These are phyloP conservation scores for Paxillus involutus DNA, from an alignment of 768 basidiomycete genomes.

Conservation along the genomic window DNA sequence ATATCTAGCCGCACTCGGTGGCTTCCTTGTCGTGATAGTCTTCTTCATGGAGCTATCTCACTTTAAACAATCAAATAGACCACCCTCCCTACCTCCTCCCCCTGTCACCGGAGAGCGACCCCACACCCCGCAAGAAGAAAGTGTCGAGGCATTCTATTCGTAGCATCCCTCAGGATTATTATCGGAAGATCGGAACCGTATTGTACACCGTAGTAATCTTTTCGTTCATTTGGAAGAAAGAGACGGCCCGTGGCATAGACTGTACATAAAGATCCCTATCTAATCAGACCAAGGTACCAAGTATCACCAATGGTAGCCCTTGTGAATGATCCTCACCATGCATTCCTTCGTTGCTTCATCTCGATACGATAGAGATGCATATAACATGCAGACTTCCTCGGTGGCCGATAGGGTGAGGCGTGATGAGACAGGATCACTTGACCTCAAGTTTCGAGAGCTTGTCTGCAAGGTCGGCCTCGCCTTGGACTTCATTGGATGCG, in stretches of 20 bases:
- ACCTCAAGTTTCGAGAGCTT: constrained; percentile 61
- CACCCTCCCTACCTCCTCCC: constrained; percentile 11
- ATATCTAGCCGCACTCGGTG: constrained; percentile 55
- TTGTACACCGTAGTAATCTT: constrained; percentile 15
- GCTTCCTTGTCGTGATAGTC: constrained; percentile 69
- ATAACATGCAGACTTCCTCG: neutral
- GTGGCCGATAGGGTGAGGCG: neutral
- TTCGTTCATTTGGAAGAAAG: neutral
- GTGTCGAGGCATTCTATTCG: constrained; percentile 12
- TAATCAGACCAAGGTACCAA: neutral
- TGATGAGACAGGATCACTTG: constrained; percentile 32
- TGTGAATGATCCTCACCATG: neutral
- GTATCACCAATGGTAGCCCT: constrained; percentile 1
- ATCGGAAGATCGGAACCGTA: neutral
- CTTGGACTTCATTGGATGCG: constrained; percentile 13
- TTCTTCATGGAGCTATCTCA: constrained; percentile 65
- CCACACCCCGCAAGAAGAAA: constrained; percentile 1
- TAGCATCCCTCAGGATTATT: constrained; percentile 5
- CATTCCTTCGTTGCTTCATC: neutral
- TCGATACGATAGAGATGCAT: neutral
- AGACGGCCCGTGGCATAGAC: constrained; percentile 1
- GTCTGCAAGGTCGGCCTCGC: constrained; percentile 40
- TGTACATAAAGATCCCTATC: constrained; percentile 6
- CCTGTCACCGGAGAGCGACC: neutral
- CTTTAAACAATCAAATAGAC: constrained; percentile 37